phyloP scores from a whole-genome alignment of 2,329 filamentous ascomycete species.

The Ceratocystis ficicola region DNA sequence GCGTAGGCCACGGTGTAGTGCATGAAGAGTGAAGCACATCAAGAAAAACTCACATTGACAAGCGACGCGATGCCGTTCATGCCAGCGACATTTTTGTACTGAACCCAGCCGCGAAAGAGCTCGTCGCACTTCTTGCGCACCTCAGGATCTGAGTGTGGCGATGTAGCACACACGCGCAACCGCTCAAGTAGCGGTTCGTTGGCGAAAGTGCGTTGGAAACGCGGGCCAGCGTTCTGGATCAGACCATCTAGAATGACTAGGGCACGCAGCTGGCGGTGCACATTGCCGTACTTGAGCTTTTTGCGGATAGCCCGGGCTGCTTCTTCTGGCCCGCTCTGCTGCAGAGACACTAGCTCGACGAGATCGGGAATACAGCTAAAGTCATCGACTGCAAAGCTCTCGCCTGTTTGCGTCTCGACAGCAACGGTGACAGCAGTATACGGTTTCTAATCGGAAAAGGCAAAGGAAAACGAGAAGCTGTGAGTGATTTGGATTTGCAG shows the following conservation, averaged over 20 bases:
- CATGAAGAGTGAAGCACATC: background rate
- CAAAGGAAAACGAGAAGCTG: background rate
- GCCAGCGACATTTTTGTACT: conserved; percentile 70
- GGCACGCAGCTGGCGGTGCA: conserved; percentile 83
- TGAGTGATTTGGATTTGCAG: conserved; percentile 1
- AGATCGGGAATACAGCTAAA: conserved; percentile 84
- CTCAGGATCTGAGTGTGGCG: conserved; percentile 67
- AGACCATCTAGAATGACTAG: conserved; percentile 82
- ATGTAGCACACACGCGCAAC: conserved; percentile 74
- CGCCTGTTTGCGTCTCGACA: conserved; percentile 79
- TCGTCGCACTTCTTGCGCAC: conserved; percentile 83
- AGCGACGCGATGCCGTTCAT: conserved; percentile 69
- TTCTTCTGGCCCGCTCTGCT: conserved; percentile 74
- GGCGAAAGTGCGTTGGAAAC: conserved; percentile 76
- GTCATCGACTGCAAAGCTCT: conserved; percentile 83
- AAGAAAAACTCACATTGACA: conserved; percentile 45
- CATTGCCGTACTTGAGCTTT: conserved; percentile 95
- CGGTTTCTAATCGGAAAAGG: conserved; percentile 45
- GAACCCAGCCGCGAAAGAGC: conserved; percentile 78
- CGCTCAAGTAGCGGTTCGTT: conserved; percentile 89
- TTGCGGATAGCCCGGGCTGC: conserved; percentile 86
- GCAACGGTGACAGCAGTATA: conserved; percentile 90
- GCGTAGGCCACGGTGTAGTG: background rate
- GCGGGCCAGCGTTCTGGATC: conserved; percentile 82
- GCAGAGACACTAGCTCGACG: conserved; percentile 84